These are phyloP conservation scores for Salix suchowensis DNA, from an alignment of 345 rosid species.

Conservation along the genomic window DNA sequence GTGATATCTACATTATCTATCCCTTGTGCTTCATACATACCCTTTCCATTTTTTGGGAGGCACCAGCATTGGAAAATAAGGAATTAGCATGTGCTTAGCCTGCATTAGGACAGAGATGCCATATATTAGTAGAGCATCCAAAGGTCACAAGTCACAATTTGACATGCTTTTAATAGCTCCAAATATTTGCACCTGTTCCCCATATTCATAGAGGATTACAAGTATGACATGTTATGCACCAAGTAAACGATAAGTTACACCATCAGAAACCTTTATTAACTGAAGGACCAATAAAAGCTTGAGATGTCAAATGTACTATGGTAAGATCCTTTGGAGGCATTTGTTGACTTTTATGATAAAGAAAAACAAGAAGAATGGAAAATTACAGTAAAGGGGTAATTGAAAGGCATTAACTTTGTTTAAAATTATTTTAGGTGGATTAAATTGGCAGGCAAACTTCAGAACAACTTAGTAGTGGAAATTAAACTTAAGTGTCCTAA, in stretches of 20 bases:
- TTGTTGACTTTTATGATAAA: background rate
- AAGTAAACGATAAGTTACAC: background rate
- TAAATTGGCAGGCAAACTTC: background rate
- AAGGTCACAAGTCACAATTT: slow-evolving; percentile 1
- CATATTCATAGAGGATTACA: background rate
- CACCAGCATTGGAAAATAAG: slow-evolving; percentile 92
- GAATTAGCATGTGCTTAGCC: slow-evolving; percentile 88
- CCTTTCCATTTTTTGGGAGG: slow-evolving; percentile 98
- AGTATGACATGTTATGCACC: background rate
- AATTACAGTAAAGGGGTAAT: background rate
- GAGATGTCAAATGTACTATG: background rate
- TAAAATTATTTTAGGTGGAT: background rate
- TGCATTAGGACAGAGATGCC: slow-evolving; percentile 36
- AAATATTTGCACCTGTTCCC: background rate
- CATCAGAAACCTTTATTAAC: background rate
- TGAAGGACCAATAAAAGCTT: background rate
- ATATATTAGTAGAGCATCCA: background rate
- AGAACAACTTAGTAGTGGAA: background rate
- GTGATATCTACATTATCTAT: background rate
- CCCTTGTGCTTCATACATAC: slow-evolving; percentile 40
- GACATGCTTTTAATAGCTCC: background rate
- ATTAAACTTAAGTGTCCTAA: background rate
- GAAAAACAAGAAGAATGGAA: background rate
- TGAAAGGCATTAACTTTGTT: background rate
- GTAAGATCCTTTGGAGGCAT: background rate